Conservation (phyloP, 83 land plant genomes). For the Picea engelmannii region DNA sequence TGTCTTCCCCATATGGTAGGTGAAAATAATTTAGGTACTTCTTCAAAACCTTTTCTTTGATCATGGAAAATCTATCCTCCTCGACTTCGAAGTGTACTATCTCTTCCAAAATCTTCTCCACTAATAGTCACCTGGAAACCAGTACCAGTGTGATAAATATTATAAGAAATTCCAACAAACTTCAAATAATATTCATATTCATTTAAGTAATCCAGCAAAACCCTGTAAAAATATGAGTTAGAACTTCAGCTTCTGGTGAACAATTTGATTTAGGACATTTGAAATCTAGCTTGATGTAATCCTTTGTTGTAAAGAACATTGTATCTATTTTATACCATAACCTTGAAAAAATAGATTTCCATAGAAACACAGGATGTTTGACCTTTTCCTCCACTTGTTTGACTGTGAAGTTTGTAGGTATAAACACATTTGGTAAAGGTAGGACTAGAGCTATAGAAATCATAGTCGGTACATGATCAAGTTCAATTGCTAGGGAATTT, state of each 20-base stretch:
- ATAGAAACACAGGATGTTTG: conserved; percentile 55
- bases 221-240: conserved; percentile 71
- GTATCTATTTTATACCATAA: conserved; percentile 90
- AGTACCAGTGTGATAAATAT: too few relatives aligned
- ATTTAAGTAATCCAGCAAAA: conserved; percentile 89
- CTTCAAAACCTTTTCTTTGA: conserved; percentile 58
- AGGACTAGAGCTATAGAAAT: conserved; percentile 46
- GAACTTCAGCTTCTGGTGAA: conserved; percentile 85
- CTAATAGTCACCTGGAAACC: conserved; percentile 56
- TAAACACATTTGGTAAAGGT: too few relatives aligned
- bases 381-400: conserved; percentile 25
- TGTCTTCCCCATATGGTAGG: conserved; percentile 12
- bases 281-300: conserved; percentile 76
- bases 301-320: conserved; percentile 81
- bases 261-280: conserved; percentile 70
- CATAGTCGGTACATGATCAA: conserved; percentile 64
- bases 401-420: conserved; percentile 11
- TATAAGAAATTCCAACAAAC: too few relatives aligned
- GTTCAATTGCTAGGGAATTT: conserved; percentile 58
- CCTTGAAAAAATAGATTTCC: conserved; percentile 62
- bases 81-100: conserved; percentile 75
- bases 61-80: conserved; percentile 80
- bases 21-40: too few relatives aligned
- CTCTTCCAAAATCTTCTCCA: conserved; percentile 71
- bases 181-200: conserved; percentile 36